These are phyloP conservation scores for Haplographium delicatum DNA, from an alignment of 495 filamentous ascomycete genomes.

Conservation along the genomic window DNA sequence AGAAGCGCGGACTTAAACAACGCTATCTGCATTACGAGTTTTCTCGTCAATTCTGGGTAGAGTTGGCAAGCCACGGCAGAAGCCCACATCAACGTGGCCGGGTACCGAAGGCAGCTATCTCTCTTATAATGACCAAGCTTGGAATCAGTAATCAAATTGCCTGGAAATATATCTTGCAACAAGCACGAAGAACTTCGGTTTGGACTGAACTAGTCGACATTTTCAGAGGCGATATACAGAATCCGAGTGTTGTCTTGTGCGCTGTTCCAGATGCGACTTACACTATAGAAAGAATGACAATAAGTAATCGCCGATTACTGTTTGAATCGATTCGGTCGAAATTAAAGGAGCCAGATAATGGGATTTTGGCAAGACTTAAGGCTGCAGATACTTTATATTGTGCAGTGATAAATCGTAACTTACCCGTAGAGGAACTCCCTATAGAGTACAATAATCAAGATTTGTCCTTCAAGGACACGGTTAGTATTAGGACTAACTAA, in stretches of 20 bases:
- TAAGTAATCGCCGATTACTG: slow-evolving; percentile 3
- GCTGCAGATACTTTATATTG: slow-evolving; percentile 4
- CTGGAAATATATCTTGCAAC: slow-evolving; percentile 9
- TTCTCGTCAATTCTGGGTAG: slow-evolving; percentile 12
- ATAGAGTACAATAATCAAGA: too few species aligned
- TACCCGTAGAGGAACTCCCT: slow-evolving; percentile 7
- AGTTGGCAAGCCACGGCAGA: too few species aligned
- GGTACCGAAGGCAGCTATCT: background rate
- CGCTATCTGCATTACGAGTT: slow-evolving; percentile 8
- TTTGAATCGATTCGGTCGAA: slow-evolving; percentile 3
- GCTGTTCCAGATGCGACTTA: slow-evolving; percentile 4
- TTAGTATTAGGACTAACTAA: too few species aligned
- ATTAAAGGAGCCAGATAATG: slow-evolving; percentile 3
- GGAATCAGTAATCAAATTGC: slow-evolving; percentile 4
- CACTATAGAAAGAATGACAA: slow-evolving; percentile 1
- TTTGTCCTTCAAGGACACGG: too few species aligned
- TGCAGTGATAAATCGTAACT: background rate
- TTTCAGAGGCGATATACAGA: slow-evolving; percentile 3
- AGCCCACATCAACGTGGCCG: background rate
- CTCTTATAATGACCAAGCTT: slow-evolving; percentile 9
- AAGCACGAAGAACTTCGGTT: slow-evolving; percentile 6
- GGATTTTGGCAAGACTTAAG: slow-evolving; percentile 7
- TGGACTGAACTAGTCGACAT: slow-evolving; percentile 7
- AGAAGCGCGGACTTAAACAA: slow-evolving; percentile 11
- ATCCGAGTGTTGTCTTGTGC: slow-evolving; percentile 9